Evolutionary conservation across 805 yeast genomes (phyloP), one percentile per base, ranked within the genome.

Genomic region (Scheffersomyces lignosus): DNA sequence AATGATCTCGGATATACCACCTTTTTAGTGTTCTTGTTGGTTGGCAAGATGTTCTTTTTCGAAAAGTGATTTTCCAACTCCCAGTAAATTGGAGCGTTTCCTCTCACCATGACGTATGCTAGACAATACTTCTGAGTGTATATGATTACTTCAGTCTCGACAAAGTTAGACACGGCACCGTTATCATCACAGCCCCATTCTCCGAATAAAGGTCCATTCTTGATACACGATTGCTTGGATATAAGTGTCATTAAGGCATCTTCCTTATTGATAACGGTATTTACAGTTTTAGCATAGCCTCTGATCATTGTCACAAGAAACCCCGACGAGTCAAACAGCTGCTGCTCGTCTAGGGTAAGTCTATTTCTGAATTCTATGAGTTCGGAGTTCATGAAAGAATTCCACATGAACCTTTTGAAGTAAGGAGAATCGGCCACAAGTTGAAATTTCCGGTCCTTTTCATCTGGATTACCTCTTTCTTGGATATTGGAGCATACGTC

Each of bases 121-220:
- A 69, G 66, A 45, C 72, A 64, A 38, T 52, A 68, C 31, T 51
- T 60, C 20, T 58, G 62, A 4, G 71, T 60, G 31, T 72, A 71
- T 7, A 76, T 49, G 6, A 77, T 62, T 12, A 76, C 51, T 51
- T 78, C 82, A 3, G 77, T 63, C 46, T 78, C 82, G 15, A 66
- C 73, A 49, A 63, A 76, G 47, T 77, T 75, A 3, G 79, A 62
- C 6, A 66, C 77, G 13, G 68, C 63, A 0, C 81, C 80, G 27
- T 73, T 72, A 42, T 78, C 82, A 49, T 78, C 83, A 47, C 76
- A 65, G 23, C 83, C 78, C 63, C 73, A 73, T 20, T 77, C 77
- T 1, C 83, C 83, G 50, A 76, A 77, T 14, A 77, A 53, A 0
- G 73, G 68, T 0, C 80, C 80, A 25, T 56, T 57, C 43, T 71